Base-by-base conservation (phyloP, 1,284 basidiomycete genomes). In the Trichosporon asahii region DNA sequence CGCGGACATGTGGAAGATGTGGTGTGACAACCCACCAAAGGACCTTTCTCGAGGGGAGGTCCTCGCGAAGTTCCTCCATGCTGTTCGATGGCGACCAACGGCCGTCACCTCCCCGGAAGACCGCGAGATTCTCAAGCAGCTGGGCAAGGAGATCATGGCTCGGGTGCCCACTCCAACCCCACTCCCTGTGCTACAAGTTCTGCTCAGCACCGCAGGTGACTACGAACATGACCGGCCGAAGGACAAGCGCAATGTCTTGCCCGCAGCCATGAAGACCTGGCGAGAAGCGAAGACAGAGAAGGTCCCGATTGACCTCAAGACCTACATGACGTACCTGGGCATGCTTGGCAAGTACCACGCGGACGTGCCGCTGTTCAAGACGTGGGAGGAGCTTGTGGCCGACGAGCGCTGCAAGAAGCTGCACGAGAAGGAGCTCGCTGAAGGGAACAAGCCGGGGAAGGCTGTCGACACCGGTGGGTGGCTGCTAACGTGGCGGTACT, bases 261-360 rank as follows among this genome's bases (percentile, higher is more conserved):
- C 33, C 2, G 67, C 44, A 6, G 67, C 66, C 12, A 25, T 53
- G 11, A 67, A 72, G 37, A 74, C 75, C 0, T 83, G 81, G 81
- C 65, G 75, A 12, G 64, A 68, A 11, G 77, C 76, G 31, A 68
- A 66, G 6, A 68, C 64, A 14, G 71, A 75, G 53, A 76, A 74
- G 2, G 76, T 73, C 18, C 72, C 71, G n/a, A 75, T 72, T 40
- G 82, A 83, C 69, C 65, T 82, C 37, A 77, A 78, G 68, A 74
- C 80, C 66, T 83, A 84, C 66, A 76, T 76, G 74, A 70, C 81
- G n/a, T 80, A 80, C 64, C 74, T 83, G 49, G 75, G 76, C 40
- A 76, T 79, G 0, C 60, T 83, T n/a, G 82, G 79, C 0, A 68
- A 74, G 44, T 72, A 78, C 31, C 80, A 81, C n/a, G 80, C 80